Base-by-base conservation (phyloP, 108 stramenopile species). In the Cyclotella sp. region DNA sequence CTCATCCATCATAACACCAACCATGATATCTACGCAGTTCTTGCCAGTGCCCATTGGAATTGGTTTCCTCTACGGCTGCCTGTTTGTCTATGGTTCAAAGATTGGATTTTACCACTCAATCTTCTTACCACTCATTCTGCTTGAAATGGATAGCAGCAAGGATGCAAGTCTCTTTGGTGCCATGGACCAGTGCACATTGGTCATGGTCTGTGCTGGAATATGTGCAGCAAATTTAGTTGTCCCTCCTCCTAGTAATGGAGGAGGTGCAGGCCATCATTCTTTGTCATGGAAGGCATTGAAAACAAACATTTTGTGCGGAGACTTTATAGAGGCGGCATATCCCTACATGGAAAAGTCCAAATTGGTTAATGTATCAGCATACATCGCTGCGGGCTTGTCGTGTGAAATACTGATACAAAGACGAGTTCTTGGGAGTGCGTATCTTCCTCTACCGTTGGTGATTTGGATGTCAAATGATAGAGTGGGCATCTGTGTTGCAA, bases 291-390 rank as follows among this genome's bases (percentile, higher is more conserved):
- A 90, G 67, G 94, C 89, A 30, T 55, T 95, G 3, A 49, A 66
- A 28, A 90, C 88, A 34, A 95, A 95, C 76, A 26, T 95, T 16
- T 68, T 89, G 21, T 95, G 83, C 70, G 94, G 94, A 3, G 94
- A 93, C 74, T 93, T 95, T 47, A 81, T 95, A 28, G 94, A 95
- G 79, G 92, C 87, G 3, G 90, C 89, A n/a, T 95, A 95, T 85
- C 94, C 94, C 14, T 89, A 62, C 55, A 93, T 93, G 91, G 92
- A 95, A 65, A 49, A 77, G 39, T 76, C 61, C 59, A 34, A 29
- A 9, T 15, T 87, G 12, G 82, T 93, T 4, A 92, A 90, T 70
- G 57, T 77, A 13, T 60, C 80, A 10, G 91, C 86, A 4, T 93
- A 95, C 51, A 19, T 93, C 13, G 91, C 89, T 26, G 87, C 88